Conservation (phyloP, 2,329 filamentous ascomycete genomes). For the Stagonosporopsis tanaceti region DNA sequence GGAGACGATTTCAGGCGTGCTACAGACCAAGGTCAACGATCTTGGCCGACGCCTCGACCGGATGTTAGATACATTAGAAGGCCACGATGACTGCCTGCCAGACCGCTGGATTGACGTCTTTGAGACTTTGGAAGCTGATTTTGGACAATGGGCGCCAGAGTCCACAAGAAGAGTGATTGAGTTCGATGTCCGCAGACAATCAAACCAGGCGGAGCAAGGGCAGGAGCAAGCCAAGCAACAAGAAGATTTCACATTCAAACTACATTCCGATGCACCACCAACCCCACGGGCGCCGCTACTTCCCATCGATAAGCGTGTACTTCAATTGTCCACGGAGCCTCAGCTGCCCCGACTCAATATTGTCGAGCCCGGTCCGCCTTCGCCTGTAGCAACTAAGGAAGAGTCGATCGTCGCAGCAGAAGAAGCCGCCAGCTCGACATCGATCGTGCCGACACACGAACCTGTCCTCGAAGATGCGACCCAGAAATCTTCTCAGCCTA, state of each 20-base stretch:
- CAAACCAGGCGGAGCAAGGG: slow-evolving; percentile 20
- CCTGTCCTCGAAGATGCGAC: background rate
- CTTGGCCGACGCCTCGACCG: slow-evolving; percentile 79
- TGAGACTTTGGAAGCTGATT: slow-evolving; percentile 79
- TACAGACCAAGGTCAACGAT: slow-evolving; percentile 73
- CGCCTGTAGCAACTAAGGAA: background rate
- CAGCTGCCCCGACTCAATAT: slow-evolving; percentile 3
- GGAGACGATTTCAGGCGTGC: slow-evolving; percentile 64
- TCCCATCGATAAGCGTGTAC: slow-evolving; percentile 11
- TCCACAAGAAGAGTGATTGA: slow-evolving; percentile 78
- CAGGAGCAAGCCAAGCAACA: slow-evolving; percentile 3
- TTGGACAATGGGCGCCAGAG: slow-evolving; percentile 80
- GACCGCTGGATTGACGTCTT: slow-evolving; percentile 87
- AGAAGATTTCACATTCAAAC: background rate
- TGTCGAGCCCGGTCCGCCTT: background rate
- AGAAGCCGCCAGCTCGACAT: background rate
- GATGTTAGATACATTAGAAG: slow-evolving; percentile 88
- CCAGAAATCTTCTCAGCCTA: background rate
- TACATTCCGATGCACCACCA: slow-evolving; percentile 22
- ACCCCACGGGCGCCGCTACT: slow-evolving; percentile 4
- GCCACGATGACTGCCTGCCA: slow-evolving; percentile 81
- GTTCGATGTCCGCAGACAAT: slow-evolving; percentile 58
- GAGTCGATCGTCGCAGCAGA: slow-evolving; percentile 1
- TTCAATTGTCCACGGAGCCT: slow-evolving; percentile 9
- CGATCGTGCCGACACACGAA: background rate